Evolutionary conservation across 352 stramenopile species (phyloP), one percentile per base, ranked within the genome.

Genomic region (Pythium oligandrum): DNA sequence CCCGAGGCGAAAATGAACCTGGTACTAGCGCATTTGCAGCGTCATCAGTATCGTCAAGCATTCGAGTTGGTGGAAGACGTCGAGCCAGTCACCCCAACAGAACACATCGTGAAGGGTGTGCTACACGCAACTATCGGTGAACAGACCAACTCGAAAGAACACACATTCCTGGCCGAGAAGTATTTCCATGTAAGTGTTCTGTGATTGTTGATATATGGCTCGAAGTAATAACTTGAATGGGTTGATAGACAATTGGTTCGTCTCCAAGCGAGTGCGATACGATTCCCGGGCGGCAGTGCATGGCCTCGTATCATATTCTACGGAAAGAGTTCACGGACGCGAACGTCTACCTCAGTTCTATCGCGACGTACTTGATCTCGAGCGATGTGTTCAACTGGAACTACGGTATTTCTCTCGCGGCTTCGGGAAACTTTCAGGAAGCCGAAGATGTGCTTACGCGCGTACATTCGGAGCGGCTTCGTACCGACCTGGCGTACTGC

Each of bases 321-420:
- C 77, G 80, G 6, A 86, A 81, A 40, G 77, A 90, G 52, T 86
- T 75, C 34, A 64, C 56, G 1, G 76, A 88, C 33, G 81, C 66
- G 3, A 78, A 80, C 40, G 63, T 85, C n/a, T 90, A 90, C 58
- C 42, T 92, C 37, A 83, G 63, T 35, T 89, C 78, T 2, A 88
- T 90, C 36, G 56, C 63, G 7, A 63, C 67, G 53, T 88, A 86
- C 53, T 59, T 88, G 48, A 51, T 61, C 34, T 59, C 64, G 4
- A 70, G 65, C 40, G 79, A 90, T 38, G 65, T 73, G 3, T 92
- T 92, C 63, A 88, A 92, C 61, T 90, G 77, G 77, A 92, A 92
- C 57, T 88, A 88, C 55, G 81, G 77, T 2, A 35, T 88, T 11
- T 73, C 73, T 3, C 57, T 92, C 7, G 81, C 75, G n/a, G 66